A percentile compares a stretch with the other conserved stretches of the same genome.
Evolutionary conservation across 2,329 filamentous ascomycete species (phyloP).

Genomic region (Davidsoniella australis): DNA sequence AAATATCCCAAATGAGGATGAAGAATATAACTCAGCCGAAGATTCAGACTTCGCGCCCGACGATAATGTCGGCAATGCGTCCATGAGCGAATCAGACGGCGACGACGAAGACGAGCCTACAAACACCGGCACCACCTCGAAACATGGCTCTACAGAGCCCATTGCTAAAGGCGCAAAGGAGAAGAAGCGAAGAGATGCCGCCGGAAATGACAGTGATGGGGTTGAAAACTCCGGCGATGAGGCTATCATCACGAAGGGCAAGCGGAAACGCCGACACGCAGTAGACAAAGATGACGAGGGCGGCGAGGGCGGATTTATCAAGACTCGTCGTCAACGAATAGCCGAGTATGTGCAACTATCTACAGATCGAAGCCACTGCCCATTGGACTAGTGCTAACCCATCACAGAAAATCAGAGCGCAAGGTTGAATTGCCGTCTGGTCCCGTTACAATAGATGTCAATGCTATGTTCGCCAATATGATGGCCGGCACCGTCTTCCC

Average conservation of each 20-base stretch:
- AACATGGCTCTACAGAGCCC: background rate
- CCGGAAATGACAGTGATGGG: slow-evolving; percentile 13
- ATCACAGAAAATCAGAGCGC: slow-evolving; percentile 37
- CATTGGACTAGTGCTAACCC: slow-evolving; percentile 9
- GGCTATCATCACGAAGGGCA: slow-evolving; percentile 45
- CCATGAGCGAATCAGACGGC: slow-evolving; percentile 30
- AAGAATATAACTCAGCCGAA: slow-evolving; percentile 48
- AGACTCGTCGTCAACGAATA: slow-evolving; percentile 54
- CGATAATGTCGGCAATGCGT: slow-evolving; percentile 14
- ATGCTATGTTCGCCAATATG: slow-evolving; percentile 55
- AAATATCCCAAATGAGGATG: background rate
- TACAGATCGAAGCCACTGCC: background rate
- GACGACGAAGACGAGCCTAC: slow-evolving; percentile 18
- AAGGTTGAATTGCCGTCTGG: slow-evolving; percentile 34
- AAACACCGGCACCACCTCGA: slow-evolving; percentile 12
- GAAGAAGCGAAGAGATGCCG: slow-evolving; percentile 21
- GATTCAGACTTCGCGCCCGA: slow-evolving; percentile 59
- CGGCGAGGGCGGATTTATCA: slow-evolving; percentile 47
- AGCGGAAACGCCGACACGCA: slow-evolving; percentile 32
- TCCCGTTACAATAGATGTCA: slow-evolving; percentile 53
- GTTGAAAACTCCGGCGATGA: slow-evolving; percentile 60
- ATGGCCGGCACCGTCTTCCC: slow-evolving; percentile 23
- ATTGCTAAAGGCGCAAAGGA: slow-evolving; percentile 9
- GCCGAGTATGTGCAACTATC: slow-evolving; percentile 32
- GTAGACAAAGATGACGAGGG: slow-evolving; percentile 33